Evolutionary conservation across 2,329 filamentous ascomycete species (phyloP), one percentile per base, ranked within the genome.

Genomic region (Fusarium tuaranense): DNA sequence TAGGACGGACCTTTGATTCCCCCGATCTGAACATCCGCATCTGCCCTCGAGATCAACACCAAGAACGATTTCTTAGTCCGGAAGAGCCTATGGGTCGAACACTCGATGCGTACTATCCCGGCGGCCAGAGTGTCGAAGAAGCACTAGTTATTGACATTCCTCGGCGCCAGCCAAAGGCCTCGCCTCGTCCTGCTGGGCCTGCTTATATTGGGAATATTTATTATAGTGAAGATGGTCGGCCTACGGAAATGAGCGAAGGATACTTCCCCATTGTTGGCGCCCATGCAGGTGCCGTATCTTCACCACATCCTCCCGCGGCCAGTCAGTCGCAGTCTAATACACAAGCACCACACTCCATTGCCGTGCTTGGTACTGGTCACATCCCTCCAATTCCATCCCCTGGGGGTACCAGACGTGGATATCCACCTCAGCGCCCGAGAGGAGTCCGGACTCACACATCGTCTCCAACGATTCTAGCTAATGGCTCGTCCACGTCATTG

Each of bases 121-220:
- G 93, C 53, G 96, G 96, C 9, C 97, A 98, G 84, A 91, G 88
- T 0, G 92, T 98, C 55, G 93, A 95, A 64, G 97, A 99, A 80
- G 97, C 97, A 9, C 88, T 99, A 71, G 81, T 98, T 74, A 98
- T 99, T 80, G 95, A 98, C 78, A 91, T 97, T 22, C 94, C 95
- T 18, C 90, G 92, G 64, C 90, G 93, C 69, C 95, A 94, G 0
- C 95, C 95, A 2, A 93, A 92, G 76, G 92, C 94, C 13, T 98
- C 95, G 9, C 87, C 76, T 83, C 88, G 66, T 81, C 86, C 55
- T 82, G 85, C 75, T 79, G 83, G 55, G 80, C 63, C 84, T 18
- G 84, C 87, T 20, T 74, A 78, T 60, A 61, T 65, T 22, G 58
- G 64, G 55, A 85, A 86, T 70, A 90, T 90, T 79, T 89, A 90